Evolutionary conservation across 139 green algal species (phyloP).

Genomic region (Chlamydomonas sphaeroides): DNA sequence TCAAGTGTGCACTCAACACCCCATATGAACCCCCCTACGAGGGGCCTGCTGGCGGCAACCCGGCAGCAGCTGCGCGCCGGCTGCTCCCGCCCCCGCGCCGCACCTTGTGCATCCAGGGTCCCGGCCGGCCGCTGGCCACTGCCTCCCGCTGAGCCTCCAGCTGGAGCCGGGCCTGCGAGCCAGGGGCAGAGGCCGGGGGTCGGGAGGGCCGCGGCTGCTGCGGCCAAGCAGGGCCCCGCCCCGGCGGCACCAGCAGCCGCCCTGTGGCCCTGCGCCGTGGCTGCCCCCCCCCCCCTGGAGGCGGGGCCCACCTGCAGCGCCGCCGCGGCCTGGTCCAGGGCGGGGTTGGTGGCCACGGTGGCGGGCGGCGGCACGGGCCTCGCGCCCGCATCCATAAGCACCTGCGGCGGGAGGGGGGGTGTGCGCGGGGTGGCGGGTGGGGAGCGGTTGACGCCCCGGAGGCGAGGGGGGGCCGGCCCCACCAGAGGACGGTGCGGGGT

Average conservation of each 20-base stretch:
- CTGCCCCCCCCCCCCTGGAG: no score
- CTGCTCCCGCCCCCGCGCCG: not conserved
- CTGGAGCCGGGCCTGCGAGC: not conserved
- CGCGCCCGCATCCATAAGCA: not conserved
- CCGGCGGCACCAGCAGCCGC: not conserved
- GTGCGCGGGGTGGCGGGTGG: no score
- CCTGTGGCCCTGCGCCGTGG: no score
- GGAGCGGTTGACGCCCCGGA: no score
- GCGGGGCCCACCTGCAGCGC: no score
- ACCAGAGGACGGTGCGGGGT: no score
- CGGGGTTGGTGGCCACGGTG: not conserved
- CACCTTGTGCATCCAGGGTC: constrained; percentile 25
- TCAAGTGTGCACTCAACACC: no score
- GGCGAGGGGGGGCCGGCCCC: no score
- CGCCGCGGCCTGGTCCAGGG: no score
- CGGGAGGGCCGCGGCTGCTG: not conserved
- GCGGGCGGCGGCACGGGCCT: not conserved
- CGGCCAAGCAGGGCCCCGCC: no score
- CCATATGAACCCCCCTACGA: no score
- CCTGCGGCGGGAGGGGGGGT: not conserved
- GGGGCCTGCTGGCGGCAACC: not conserved
- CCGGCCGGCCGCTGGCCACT: not conserved
- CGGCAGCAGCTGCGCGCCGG: not conserved
- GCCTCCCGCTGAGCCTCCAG: not conserved
- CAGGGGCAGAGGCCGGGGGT: not conserved